Evolutionary conservation across 176 grass and related monocot genomes (phyloP).

Genomic region (Luzula sylvatica): DNA sequence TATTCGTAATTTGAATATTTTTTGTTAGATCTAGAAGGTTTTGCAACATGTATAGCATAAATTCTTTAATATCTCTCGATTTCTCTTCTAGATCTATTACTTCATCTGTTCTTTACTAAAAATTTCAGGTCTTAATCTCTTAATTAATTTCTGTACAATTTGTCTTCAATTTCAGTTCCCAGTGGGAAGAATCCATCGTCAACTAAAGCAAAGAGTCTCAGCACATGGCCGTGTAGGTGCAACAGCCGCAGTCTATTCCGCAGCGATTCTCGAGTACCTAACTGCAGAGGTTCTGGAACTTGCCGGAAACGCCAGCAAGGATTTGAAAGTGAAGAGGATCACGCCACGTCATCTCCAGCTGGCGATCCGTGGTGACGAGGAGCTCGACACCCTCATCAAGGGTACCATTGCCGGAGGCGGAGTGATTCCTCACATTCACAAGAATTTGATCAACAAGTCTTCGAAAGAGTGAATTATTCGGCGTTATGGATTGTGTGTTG

Average conservation of each 20-base stretch:
- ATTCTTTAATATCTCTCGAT: neutral
- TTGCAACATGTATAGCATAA: neutral
- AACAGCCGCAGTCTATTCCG: conserved; percentile 62
- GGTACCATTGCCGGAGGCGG: conserved; percentile 59
- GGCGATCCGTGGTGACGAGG: conserved; percentile 60
- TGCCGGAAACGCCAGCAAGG: conserved; percentile 73
- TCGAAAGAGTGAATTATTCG: conserved; percentile 64
- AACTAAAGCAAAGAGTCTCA: conserved; percentile 50
- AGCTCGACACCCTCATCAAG: conserved; percentile 73
- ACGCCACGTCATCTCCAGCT: conserved; percentile 74
- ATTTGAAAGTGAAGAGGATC: conserved; percentile 74
- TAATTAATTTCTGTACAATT: too few relatives aligned
- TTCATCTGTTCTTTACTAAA: too few relatives aligned
- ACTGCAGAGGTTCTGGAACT: conserved; percentile 60
- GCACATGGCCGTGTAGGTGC: conserved; percentile 62
- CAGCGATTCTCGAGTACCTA: conserved; percentile 61
- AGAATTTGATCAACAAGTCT: conserved; percentile 63
- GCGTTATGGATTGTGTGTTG: too few relatives aligned
- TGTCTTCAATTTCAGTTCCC: conserved; percentile 27
- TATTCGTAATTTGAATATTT: neutral
- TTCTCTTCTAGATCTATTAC: neutral
- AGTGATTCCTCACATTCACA: conserved; percentile 69
- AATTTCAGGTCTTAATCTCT: too few relatives aligned
- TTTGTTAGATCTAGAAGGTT: neutral
- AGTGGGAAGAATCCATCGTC: conserved; percentile 48